Conservation (phyloP, 352 stramenopile species). For the Phytopythium aichiense region DNA sequence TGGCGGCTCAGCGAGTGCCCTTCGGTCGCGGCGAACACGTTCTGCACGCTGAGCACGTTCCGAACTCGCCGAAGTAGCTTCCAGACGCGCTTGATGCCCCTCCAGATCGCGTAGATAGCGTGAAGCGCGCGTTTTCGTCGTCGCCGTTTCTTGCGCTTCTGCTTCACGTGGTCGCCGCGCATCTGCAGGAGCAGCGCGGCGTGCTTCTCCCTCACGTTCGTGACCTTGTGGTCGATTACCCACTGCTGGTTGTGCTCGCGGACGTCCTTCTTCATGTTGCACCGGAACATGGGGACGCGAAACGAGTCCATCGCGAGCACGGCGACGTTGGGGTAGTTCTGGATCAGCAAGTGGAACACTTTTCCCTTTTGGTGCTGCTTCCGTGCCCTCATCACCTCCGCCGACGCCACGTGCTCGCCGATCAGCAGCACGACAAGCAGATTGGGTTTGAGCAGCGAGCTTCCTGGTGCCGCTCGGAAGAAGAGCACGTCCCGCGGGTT, state of each 20-base stretch:
- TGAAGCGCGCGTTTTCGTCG: slow-evolving; percentile 20
- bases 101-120: slow-evolving; percentile 28
- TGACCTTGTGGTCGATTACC: slow-evolving; percentile 46
- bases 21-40: slow-evolving; percentile 49
- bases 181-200: slow-evolving; percentile 49
- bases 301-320: slow-evolving; percentile 73
- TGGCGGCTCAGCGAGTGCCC: slow-evolving; percentile 28
- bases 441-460: slow-evolving; percentile 52
- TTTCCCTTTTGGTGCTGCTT: slow-evolving; percentile 62
- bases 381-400: slow-evolving; percentile 42
- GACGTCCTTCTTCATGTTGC: slow-evolving; percentile 39
- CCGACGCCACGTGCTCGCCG: slow-evolving; percentile 48
- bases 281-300: slow-evolving; percentile 64
- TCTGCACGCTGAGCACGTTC: slow-evolving; percentile 59
- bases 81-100: slow-evolving; percentile 44
- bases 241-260: slow-evolving; percentile 67
- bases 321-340: slow-evolving; percentile 53
- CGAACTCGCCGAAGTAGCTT: slow-evolving; percentile 38
- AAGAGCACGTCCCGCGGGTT: slow-evolving; percentile 65
- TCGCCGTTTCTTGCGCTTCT: slow-evolving; percentile 12
- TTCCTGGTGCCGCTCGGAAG: slow-evolving; percentile 61
- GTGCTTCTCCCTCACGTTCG: slow-evolving; percentile 33
- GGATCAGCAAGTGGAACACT: slow-evolving; percentile 71
- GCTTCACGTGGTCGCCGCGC: slow-evolving; percentile 33
- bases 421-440: slow-evolving; percentile 57